These are phyloP conservation scores for Pittosporum tobira DNA, from an alignment of 129 eudicot species.

Conservation along the genomic window DNA sequence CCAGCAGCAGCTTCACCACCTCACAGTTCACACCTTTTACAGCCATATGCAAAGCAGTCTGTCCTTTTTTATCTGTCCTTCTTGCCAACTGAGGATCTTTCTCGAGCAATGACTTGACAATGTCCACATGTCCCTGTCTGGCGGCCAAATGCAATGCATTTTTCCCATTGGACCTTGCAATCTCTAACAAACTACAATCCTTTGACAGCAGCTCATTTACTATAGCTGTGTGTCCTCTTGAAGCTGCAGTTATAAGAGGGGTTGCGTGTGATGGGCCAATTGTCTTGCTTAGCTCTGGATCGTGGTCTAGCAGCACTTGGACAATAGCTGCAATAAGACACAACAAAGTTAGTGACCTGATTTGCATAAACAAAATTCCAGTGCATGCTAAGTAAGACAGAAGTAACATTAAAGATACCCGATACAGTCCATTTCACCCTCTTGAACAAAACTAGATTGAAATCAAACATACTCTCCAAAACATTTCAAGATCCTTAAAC, in stretches of 20 bases:
- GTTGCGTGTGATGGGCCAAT: constrained; percentile 55
- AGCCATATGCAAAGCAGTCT: constrained; percentile 86
- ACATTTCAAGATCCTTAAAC: neutral
- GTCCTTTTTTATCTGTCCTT: constrained; percentile 72
- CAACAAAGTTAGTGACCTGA: neutral
- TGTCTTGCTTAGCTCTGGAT: constrained; percentile 56
- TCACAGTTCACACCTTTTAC: constrained; percentile 64
- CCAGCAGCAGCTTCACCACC: constrained; percentile 57
- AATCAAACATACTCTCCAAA: too few relatives aligned
- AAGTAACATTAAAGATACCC: too few relatives aligned
- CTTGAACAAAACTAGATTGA: too few relatives aligned
- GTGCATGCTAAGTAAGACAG: too few relatives aligned
- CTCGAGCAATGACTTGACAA: constrained; percentile 58
- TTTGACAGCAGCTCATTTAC: constrained; percentile 58
- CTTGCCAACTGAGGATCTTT: constrained; percentile 58
- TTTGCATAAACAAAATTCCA: neutral
- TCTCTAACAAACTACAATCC: constrained; percentile 37
- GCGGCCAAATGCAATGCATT: constrained; percentile 72
- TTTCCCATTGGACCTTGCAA: constrained; percentile 49
- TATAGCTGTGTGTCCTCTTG: constrained; percentile 62
- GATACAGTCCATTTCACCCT: too few relatives aligned
- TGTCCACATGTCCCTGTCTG: constrained; percentile 60
- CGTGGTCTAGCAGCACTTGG: constrained; percentile 58
- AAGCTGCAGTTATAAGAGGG: constrained; percentile 66
- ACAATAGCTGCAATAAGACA: constrained; percentile 54